Evolutionary conservation across 306 rosid species (phyloP).

Genomic region (Pachyrhizus erosus): DNA sequence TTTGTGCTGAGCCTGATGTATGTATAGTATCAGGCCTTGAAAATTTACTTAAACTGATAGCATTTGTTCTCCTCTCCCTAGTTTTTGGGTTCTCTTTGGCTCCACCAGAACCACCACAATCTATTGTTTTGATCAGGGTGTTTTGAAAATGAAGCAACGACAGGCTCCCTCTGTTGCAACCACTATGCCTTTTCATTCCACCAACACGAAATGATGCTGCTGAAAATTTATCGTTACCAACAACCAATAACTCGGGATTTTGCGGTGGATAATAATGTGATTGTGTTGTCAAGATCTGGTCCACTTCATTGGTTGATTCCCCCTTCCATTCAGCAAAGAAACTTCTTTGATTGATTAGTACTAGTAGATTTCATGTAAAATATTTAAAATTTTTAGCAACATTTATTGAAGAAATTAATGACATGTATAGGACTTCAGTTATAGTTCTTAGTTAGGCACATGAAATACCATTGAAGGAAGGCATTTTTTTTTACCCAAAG

Average conservation of each 20-base stretch:
- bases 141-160: conserved; percentile 2
- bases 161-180: conserved; percentile 1
- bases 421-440: not conserved
- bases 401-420: not conserved
- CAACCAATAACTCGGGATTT: not conserved
- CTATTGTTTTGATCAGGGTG: not conserved
- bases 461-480: not conserved
- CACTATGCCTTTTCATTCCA: not conserved
- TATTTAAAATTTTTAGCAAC: not conserved
- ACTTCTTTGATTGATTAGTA: not conserved
- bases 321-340: not conserved
- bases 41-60: not conserved
- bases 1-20: conserved; percentile 46
- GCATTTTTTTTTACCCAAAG: not conserved
- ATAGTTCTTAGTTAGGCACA: not conserved
- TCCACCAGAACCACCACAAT: not conserved
- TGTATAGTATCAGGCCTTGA: conserved; percentile 21
- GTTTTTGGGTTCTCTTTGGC: not conserved
- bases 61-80: not conserved
- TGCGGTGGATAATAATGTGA: not conserved
- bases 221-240: not conserved
- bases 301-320: not conserved
- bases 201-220: not conserved
- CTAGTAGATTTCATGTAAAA: not conserved
- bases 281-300: not conserved